phyloP scores from a whole-genome alignment of 148 eudicot species.

The Camellia japonica region DNA sequence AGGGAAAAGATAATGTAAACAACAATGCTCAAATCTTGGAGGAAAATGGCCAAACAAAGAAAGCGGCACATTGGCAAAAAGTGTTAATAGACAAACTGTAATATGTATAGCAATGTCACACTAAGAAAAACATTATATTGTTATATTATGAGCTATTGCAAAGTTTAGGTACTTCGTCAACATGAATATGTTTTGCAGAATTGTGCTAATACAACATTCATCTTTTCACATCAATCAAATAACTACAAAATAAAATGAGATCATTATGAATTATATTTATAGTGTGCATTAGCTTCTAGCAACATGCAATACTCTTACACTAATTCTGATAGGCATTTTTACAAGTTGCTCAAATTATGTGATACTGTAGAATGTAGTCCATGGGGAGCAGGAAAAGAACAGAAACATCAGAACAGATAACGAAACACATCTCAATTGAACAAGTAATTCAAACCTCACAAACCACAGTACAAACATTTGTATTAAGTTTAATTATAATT shows the following conservation, averaged over 20 bases:
- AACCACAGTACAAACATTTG: not conserved
- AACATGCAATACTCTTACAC: not conserved
- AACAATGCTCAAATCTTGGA: not conserved
- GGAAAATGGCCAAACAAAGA: not conserved
- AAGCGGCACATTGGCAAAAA: not conserved
- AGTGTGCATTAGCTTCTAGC: not conserved
- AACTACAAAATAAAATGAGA: not conserved
- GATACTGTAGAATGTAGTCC: not conserved
- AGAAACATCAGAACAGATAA: not conserved
- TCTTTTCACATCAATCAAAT: not conserved
- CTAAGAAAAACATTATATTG: not conserved
- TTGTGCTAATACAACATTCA: not conserved
- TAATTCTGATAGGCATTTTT: not conserved
- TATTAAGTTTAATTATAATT: not conserved
- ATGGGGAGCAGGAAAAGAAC: not conserved
- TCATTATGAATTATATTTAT: not conserved
- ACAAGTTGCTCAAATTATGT: not conserved
- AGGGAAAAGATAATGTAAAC: not conserved
- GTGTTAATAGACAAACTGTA: not conserved
- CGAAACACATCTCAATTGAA: not conserved
- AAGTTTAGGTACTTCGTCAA: not conserved
- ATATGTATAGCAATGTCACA: not conserved
- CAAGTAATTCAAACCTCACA: not conserved
- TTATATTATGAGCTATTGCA: not conserved
- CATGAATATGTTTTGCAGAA: not conserved